These are phyloP conservation scores for Cytospora schulzeri DNA, from an alignment of 2,329 filamentous ascomycete genomes.

Conservation along the genomic window DNA sequence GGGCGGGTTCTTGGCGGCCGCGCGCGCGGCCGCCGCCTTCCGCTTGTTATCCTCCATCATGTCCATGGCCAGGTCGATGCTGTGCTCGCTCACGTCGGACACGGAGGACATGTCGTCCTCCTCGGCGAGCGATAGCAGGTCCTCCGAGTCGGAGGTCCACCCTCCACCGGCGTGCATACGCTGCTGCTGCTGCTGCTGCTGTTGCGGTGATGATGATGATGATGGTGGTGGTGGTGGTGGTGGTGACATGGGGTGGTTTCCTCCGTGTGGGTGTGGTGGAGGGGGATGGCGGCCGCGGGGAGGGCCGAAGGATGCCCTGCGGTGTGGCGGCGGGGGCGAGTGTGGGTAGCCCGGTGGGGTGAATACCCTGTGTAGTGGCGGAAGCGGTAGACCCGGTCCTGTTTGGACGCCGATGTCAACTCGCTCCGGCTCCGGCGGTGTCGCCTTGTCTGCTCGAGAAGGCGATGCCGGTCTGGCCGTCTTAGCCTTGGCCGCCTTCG, in stretches of 20 bases:
- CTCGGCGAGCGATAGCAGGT: slow-evolving; percentile 22
- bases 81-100: slow-evolving; percentile 36
- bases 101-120: slow-evolving; percentile 31
- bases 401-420: slow-evolving; percentile 27
- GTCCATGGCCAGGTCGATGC: slow-evolving; percentile 34
- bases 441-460: slow-evolving; percentile 1
- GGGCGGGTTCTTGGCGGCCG: slow-evolving; percentile 5
- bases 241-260: slow-evolving; percentile 3
- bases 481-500: slow-evolving; percentile 6
- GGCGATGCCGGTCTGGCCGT: background rate
- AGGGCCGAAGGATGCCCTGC: slow-evolving; percentile 17
- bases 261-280: no score
- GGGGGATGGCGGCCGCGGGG: background rate
- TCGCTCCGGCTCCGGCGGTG: background rate
- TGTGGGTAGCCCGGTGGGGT: slow-evolving; percentile 2
- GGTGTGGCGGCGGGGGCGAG: slow-evolving; percentile 10
- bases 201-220: no score
- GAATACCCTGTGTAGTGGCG: background rate
- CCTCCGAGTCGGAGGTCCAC: background rate
- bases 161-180: background rate
- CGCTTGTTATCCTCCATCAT: slow-evolving; percentile 11
- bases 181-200: no score
- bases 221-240: no score
- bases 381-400: slow-evolving; percentile 11
- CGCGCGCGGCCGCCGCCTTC: slow-evolving; percentile 3